Evolutionary conservation across 768 basidiomycete genomes (phyloP).

Genomic region (Kwoniella bestiolae): DNA sequence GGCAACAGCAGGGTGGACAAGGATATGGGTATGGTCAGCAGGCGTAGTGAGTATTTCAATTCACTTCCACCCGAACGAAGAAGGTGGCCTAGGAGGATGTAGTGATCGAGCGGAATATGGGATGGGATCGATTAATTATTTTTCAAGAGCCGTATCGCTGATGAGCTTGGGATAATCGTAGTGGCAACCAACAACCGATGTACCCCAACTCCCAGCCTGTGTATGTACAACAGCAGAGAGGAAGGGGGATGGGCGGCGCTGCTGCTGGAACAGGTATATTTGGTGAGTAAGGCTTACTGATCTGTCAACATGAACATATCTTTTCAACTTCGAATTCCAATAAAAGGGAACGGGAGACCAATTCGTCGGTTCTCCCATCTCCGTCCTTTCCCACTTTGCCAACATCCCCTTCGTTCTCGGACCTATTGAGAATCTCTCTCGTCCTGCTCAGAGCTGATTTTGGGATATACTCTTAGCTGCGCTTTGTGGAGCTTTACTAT

Average conservation of each 20-base stretch:
- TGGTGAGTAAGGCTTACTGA: slow-evolving; percentile 9
- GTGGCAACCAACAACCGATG: slow-evolving; percentile 32
- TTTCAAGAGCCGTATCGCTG: neutral
- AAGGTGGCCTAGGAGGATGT: neutral
- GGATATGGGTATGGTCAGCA: slow-evolving; percentile 16
- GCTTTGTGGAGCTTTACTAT: slow-evolving; percentile 25
- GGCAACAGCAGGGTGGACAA: slow-evolving; percentile 16
- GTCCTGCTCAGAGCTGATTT: neutral
- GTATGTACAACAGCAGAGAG: slow-evolving; percentile 17
- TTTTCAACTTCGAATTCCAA: neutral
- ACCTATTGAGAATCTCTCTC: neutral
- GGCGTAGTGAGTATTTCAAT: slow-evolving; percentile 16
- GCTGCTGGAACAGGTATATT: slow-evolving; percentile 19
- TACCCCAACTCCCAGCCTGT: slow-evolving; percentile 26
- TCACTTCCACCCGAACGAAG: neutral
- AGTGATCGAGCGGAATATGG: neutral
- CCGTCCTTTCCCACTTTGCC: too few species aligned
- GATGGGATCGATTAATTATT: neutral
- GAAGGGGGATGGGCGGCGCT: slow-evolving; percentile 12
- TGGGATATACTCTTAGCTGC: slow-evolving; percentile 11
- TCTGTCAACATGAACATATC: too few species aligned
- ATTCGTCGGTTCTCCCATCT: too few species aligned
- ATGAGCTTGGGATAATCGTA: neutral
- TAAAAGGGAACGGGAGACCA: too few species aligned
- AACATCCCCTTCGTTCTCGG: neutral